Base-by-base conservation (phyloP, 2,329 filamentous ascomycete genomes). In the Beauveria bassiana region DNA sequence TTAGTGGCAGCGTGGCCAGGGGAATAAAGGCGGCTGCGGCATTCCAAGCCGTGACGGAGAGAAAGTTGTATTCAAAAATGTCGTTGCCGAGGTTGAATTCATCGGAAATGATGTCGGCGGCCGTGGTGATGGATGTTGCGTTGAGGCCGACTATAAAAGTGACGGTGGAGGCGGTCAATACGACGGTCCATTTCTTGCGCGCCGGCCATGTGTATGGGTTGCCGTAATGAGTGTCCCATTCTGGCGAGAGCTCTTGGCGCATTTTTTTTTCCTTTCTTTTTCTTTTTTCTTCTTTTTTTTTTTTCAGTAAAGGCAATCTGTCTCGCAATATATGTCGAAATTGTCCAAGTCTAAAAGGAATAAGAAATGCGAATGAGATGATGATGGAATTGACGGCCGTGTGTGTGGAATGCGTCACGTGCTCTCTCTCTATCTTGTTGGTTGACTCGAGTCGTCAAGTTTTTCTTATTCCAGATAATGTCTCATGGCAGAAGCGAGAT, bases 121-220 rank as follows among this genome's bases (percentile, higher is more conserved):
- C 63, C 6, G 63, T 64, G 18, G 63, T 64, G 34, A 64, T 62
- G 56, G 63, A 55, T 1, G 63, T 64, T 3, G 63, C 56, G 40
- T 64, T 64, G 49, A 64, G 63, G n/a, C 63, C 63, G 46, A 64
- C 52, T 10, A 64, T 14, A 8, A 64, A 61, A 5, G 63, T 64
- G 3, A 61, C 61, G 24, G 54, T 14, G 16, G 16, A 52, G 24
- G 63, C 60, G 6, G 52, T 62, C 0, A 31, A 28, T 56, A 64
- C 62, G 60, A 57, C 61, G 34, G 50, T 43, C 63, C 63, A 64
- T 56, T 64, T 64, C 56, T 54, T 52, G 38, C 50, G 24, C 7
- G 7, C 9, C 7, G 55, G 34, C 63, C 63, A 64, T n/a, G 56
- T 34, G 52, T 59, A 53, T 18, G 63, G 63, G 38, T 64, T 64